These are phyloP conservation scores for Aspergillus glaucus DNA, from an alignment of 2,329 filamentous ascomycete species.

Conservation along the genomic window DNA sequence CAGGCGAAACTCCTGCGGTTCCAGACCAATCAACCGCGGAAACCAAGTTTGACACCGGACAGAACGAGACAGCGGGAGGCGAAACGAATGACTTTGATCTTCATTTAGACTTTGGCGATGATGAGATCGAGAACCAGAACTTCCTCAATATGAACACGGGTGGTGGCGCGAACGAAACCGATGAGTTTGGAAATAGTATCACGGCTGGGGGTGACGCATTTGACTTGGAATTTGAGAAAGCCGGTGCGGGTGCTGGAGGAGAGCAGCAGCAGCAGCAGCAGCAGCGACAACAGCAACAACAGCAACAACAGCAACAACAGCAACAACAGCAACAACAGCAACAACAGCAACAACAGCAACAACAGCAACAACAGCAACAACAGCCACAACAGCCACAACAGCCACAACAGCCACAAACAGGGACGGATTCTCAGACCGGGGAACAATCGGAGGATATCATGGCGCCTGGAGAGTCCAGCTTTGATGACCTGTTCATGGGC, in stretches of 20 bases:
- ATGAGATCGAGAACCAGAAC: slow-evolving; percentile 32
- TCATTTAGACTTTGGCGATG: slow-evolving; percentile 35
- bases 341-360: slow-evolving; percentile 1
- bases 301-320: not conserved
- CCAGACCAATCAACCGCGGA: slow-evolving; percentile 22
- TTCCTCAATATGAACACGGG: slow-evolving; percentile 22
- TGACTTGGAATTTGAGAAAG: slow-evolving; percentile 30
- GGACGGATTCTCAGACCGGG: slow-evolving; percentile 10
- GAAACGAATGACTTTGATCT: slow-evolving; percentile 33
- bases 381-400: not conserved
- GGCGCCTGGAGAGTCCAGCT: slow-evolving; percentile 37
- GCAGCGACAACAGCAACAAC: not conserved
- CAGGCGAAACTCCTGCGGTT: slow-evolving; percentile 9
- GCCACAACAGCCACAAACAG: slow-evolving; percentile 8
- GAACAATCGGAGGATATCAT: slow-evolving; percentile 29
- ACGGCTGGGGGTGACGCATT: slow-evolving; percentile 30
- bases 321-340: not conserved
- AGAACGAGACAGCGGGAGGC: slow-evolving; percentile 24
- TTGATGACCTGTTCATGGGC: slow-evolving; percentile 41
- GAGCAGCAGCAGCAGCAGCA: not conserved
- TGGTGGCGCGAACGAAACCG: slow-evolving; percentile 10
- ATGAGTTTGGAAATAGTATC: slow-evolving; percentile 25
- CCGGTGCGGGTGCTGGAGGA: slow-evolving; percentile 5
- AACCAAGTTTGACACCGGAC: slow-evolving; percentile 37
- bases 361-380: not conserved